Base-by-base conservation (phyloP, 306 rosid species). In the Ormosia semicastrata region DNA sequence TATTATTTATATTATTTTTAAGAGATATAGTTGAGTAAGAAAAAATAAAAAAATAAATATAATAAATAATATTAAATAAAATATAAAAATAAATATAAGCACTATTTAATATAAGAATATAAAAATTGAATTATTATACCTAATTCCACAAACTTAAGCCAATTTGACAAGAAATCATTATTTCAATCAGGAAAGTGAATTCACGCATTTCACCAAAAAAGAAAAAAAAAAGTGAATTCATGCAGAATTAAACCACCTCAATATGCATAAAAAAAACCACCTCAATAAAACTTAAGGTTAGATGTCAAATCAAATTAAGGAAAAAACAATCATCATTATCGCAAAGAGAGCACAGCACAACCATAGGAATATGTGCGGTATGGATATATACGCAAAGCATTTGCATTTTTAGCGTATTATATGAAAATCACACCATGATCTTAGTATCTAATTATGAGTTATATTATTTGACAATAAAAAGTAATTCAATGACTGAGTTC, bases 221-320 rank as follows among this genome's bases (percentile, higher is more conserved):
- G 24, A 24, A 24, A 24, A 24, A 24, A 24, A 24, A 54, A 82
- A 57, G 57, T 29, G 77, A 57, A 4, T 30, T 14, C 17, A 36
- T 69, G 71, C 72, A 46, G 18, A 64, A 72, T 53, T 10, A 5
- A 74, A 30, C 9, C 13, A 40, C n/a, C 32, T 70, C 33, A 52
- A 50, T 33, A n/a, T n/a, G n/a, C n/a, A n/a, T n/a, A n/a, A n/a
- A n/a, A n/a, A n/a, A 5, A 74, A 30, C 9, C 13, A 40, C n/a
- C 32, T 70, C 33, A 52, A 50, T 33, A n/a, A n/a, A n/a, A n/a
- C n/a, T n/a, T n/a, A n/a, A n/a, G n/a, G n/a, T n/a, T n/a, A n/a
- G n/a, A n/a, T 76, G 86, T 50, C 53, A 77, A 75, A 65, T 63
- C 73, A 82, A 39, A 49, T 59, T 4, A 34, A 44, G 64, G 50